Evolutionary conservation across 2,329 filamentous ascomycete species (phyloP), one percentile per base, ranked within the genome.

Genomic region (Hypoxylon sp.): DNA sequence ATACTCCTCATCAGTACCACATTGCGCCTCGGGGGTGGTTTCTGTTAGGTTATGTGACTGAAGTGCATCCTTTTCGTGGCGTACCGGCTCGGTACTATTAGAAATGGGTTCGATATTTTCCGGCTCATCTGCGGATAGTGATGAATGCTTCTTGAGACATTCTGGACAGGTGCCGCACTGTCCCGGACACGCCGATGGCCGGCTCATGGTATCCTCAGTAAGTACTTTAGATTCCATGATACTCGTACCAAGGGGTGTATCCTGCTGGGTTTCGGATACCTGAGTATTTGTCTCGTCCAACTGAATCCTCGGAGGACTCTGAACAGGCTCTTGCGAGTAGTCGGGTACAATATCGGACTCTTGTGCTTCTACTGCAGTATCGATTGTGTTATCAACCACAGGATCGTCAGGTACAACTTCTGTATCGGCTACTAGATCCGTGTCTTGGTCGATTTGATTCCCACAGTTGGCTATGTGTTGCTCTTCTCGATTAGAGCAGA

Each of bases 281-380:
- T 44, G 53, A 10, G n/a, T 3, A 32, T n/a, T 6, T 6, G 44
- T 20, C 22, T 65, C 56, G 7, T 56, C 54, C 34, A 8, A n/a
- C 28, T 64, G 41, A 34, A 41, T 34, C 4, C n/a, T 11, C 26
- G 46, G 15, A 5, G 37, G 54, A 49, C 8, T 43, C 7, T 41
- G 56, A 15, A 24, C 26, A 37, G 15, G 15, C 47, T 56, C 59
- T 22, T 43, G 44, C 10, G 10, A 13, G n/a, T 20, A 22, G 48
- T 57, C 24, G 11, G n/a, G 10, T 39, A 46, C 19, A 28, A 41
- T n/a, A 43, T 50, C 28, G 11, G 44, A 24, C 24, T 55, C 37
- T 3, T 32, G 46, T 10, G 15, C 17, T 20, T 60, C 53, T 37
- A 53, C 44, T 19, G 26, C 34, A 17, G 20, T 19, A 15, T 34